Percentiles rank a stretch among this genome's conserved stretches.
These are phyloP conservation scores for Lippia alba DNA, from an alignment of 305 asterid genomes.

Conservation along the genomic window DNA sequence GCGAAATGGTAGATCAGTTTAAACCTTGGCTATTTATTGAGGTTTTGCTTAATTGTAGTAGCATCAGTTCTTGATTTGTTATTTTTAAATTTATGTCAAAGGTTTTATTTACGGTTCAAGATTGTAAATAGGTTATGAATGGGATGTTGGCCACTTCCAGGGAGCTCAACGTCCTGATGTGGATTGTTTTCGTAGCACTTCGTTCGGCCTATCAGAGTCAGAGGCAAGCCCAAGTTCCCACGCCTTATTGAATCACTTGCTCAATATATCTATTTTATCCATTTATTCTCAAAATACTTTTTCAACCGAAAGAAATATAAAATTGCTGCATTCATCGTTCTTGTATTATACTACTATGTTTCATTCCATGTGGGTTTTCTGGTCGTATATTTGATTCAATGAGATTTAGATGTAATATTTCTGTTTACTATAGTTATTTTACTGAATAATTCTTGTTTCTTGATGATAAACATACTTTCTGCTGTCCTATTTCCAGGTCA, in stretches of 20 bases:
- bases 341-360: background rate
- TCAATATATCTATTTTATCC: background rate
- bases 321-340: no score
- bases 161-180: conserved; percentile 94
- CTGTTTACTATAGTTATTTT: background rate
- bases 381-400: no score
- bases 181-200: conserved; percentile 89
- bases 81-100: background rate
- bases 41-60: background rate
- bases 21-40: background rate
- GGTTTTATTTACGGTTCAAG: conserved; percentile 7
- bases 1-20: conserved; percentile 71
- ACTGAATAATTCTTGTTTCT: conserved; percentile 2
- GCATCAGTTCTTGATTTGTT: background rate
- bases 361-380: background rate
- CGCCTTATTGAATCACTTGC: conserved; percentile 13
- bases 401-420: background rate
- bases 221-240: conserved; percentile 56
- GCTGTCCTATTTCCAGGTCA: conserved; percentile 45
- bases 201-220: conserved; percentile 72
- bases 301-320: no score
- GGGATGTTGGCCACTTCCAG: conserved; percentile 96
- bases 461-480: conserved; percentile 30
- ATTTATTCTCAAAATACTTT: no score
- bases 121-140: conserved; percentile 79